A percentile compares a stretch with the other conserved stretches of the same genome.
phyloP scores from a whole-genome alignment of 441 rosid species.

The Aleurites moluccanus region DNA sequence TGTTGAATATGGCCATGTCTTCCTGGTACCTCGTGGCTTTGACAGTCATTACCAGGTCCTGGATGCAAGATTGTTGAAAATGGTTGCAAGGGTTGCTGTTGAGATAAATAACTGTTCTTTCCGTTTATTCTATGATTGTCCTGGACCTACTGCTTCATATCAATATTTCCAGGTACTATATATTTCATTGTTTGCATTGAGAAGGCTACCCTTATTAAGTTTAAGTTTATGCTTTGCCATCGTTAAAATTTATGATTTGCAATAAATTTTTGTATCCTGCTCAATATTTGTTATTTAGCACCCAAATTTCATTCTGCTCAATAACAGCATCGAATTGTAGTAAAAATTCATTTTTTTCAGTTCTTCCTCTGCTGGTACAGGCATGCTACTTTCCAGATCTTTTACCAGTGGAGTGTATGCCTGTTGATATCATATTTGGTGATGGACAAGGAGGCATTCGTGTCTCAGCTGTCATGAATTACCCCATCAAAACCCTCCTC shows the following conservation, averaged over 20 bases:
- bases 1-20: conserved; percentile 44
- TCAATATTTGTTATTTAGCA: neutral
- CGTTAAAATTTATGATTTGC: neutral
- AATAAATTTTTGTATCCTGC: neutral
- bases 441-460: conserved; percentile 26
- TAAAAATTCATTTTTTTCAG: too few species aligned
- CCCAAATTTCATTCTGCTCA: too few species aligned
- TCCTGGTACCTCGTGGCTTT: conserved; percentile 36
- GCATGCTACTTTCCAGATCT: conserved; percentile 44
- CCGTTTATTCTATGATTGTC: conserved; percentile 36
- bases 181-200: neutral
- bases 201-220: too few species aligned
- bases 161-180: conserved; percentile 38
- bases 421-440: conserved; percentile 31
- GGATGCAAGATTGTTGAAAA: conserved; percentile 35
- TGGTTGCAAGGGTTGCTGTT: conserved; percentile 33
- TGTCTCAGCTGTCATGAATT: conserved; percentile 31
- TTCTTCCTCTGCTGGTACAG: conserved; percentile 23
- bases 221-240: neutral
- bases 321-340: too few species aligned
- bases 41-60: conserved; percentile 21
- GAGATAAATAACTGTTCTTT: conserved; percentile 39
- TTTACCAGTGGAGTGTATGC: conserved; percentile 44
- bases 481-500: conserved; percentile 43
- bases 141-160: conserved; percentile 22